Base-by-base conservation (phyloP, 1,284 basidiomycete species). In the Kwoniella shivajii region DNA sequence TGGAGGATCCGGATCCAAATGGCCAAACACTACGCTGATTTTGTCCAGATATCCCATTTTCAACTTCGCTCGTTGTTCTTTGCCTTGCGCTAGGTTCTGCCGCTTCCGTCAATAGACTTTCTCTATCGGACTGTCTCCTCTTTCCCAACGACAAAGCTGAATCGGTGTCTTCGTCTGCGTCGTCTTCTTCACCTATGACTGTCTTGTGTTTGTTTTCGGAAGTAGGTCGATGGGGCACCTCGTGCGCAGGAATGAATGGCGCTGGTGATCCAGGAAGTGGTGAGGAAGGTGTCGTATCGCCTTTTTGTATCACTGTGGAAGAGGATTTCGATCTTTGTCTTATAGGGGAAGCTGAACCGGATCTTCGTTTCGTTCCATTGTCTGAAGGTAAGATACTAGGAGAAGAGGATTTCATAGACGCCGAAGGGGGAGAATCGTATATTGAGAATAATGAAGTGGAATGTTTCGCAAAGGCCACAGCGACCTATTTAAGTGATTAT, bases 401-500 rank as follows among this genome's bases (percentile, higher is more conserved):
- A 4, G 64, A 57, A 27, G 53, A 13, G 16, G 55, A 60, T 18
- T 20, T 39, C n/a, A 57, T 59, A n/a, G 64, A 65, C 1, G 51
- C 29, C 3, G 66, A 57, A 11, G 59, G 64, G 5, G 78, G 77
- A n/a, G 70, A 82, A 67, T 92, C 90, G 54, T 81, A 81, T 9
- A 88, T 88, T 0, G 89, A 91, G 71, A 87, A 94, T n/a, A 90
- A 72, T 60, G 90, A 88, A 9, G 90, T 85, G 1, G 83, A 88
- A 76, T 92, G 90, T 10, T 82, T 82, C 59, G 86, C 88, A 66
- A 88, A 92, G 20, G 89, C 88, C 20, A 73, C 72, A 7, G 73
- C 67, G 7, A 75, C 69, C 72, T 71, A 43, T 11, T 39, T 11
- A 16, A 29, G 43, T 43, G 3, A 33, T 7, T 24, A n/a, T 24